Conservation (phyloP, 768 basidiomycete genomes). For the Lactarius indigo region DNA sequence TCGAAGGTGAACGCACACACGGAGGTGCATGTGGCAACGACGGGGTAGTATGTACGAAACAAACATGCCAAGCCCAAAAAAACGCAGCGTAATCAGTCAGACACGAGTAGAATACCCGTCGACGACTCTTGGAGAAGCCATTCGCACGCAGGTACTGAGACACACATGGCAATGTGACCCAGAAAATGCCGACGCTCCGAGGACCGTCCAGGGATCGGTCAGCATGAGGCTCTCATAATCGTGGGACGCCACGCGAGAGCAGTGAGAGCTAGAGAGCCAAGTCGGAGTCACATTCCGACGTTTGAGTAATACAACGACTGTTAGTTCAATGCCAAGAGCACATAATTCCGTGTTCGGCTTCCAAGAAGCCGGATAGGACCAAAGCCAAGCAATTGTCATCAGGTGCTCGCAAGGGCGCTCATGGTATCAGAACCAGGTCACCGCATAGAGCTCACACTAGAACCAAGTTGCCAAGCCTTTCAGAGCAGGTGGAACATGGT, state of each 20-base stretch:
- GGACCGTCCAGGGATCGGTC: neutral
- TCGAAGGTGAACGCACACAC: neutral
- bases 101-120: neutral
- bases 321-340: neutral
- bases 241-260: neutral
- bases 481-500: neutral
- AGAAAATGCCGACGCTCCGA: neutral
- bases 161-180: too few species aligned
- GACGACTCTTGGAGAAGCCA: too few species aligned
- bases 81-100: neutral
- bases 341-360: neutral
- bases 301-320: too few species aligned
- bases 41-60: neutral
- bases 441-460: too few species aligned
- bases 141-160: too few species aligned
- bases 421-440: too few species aligned
- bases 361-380: neutral
- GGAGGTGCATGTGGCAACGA: neutral
- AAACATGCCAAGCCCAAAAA: neutral
- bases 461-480: neutral
- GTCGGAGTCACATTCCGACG: neutral
- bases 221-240: neutral
- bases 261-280: neutral
- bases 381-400: neutral
- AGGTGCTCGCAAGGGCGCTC: neutral